Base-by-base conservation (phyloP, 2,329 filamentous ascomycete species). In the Trichoderma koningiopsis region DNA sequence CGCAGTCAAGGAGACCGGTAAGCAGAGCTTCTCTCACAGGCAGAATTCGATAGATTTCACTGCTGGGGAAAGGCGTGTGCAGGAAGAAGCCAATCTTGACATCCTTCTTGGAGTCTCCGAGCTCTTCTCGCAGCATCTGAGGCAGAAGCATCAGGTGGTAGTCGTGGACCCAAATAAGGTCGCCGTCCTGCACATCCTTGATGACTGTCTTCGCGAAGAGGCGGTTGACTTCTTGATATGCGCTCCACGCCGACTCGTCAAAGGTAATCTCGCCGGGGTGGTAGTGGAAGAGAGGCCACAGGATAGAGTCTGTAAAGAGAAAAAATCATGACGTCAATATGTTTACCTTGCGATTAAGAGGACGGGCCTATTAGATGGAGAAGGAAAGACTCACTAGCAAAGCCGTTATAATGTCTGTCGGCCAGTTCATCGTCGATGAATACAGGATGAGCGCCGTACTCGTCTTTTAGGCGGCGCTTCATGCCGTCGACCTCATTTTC, bases 261-360 rank as follows among this genome's bases (percentile, higher is more conserved):
- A 98, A 98, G 56, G 94, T 97, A 75, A 98, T 97, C 85, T 98
- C 95, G 78, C 95, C 95, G 62, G 96, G 95, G 81, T 99, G 96
- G 83, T 98, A 98, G 83, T 98, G 96, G 85, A 99, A 97, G 49
- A 99, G 89, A 3, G 96, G 96, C 96, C 96, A 99, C 71, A 99
- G 90, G 79, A 98, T 98, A 8, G 93, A 96, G 81, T 99, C 93
- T 95, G 73, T 49, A 11, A 16, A 14, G 47, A 13, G 60, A 64
- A 14, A 14, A 13, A 24, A 16, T 10, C 1, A 13, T 31, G 2
- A 49, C 29, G 55, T 69, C 33, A 69, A 24, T n/a, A 35, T 57
- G 53, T 24, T 24, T 10, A 49, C 33, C 33, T 14, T 35, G 33
- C 24, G 31, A 7, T 29, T 22, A n/a, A 43, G 33, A 31, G 14